Evolutionary conservation across 2,329 filamentous ascomycete genomes (phyloP), one percentile per base, ranked within the genome.

Genomic region (Geosmithia flava): DNA sequence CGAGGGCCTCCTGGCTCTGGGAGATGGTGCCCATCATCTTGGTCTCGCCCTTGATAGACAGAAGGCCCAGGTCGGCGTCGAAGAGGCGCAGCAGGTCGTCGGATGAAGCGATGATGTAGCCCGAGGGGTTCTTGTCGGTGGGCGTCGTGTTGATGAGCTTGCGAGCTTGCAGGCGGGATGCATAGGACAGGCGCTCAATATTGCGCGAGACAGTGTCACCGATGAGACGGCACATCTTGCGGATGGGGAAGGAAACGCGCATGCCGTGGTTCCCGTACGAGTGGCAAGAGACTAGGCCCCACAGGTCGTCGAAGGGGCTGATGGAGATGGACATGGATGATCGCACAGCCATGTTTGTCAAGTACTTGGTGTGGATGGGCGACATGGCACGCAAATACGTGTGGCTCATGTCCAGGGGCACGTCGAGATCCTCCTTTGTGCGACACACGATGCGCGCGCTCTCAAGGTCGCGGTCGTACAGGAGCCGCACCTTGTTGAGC

Each of bases 261-360:
- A 93, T 94, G 3, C 88, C 88, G 43, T 75, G 76, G 2, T 63
- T 50, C 0, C 85, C 88, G 56, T 95, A 95, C 0, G 83, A 79
- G 59, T 95, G 89, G 51, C 88, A 95, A 1, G 87, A 81, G 41
- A 95, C 88, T 27, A 95, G 68, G 0, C 89, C 90, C 90, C 89
- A 95, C 0, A 95, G 67, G 55, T 94, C 85, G 54, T 78, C 74
- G 56, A 94, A 93, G 0, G 86, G 86, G 53, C 88, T 93, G 58
- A 95, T 86, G 1, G 88, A 94, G 51, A 95, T 89, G 0, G 88
- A 95, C 88, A 95, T 95, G 53, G 87, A 95, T 0, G 87, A 87
- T n/a, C 88, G 80, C 1, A 95, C 88, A 7, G 82, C 83, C 89
- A 95, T 95, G 59, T 95, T 89, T 6, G 69, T 75, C 3, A 95